Evolutionary conservation across 208 protist species (phyloP), one percentile per base, ranked within the genome.

Genomic region (Hexamita inflata): DNA sequence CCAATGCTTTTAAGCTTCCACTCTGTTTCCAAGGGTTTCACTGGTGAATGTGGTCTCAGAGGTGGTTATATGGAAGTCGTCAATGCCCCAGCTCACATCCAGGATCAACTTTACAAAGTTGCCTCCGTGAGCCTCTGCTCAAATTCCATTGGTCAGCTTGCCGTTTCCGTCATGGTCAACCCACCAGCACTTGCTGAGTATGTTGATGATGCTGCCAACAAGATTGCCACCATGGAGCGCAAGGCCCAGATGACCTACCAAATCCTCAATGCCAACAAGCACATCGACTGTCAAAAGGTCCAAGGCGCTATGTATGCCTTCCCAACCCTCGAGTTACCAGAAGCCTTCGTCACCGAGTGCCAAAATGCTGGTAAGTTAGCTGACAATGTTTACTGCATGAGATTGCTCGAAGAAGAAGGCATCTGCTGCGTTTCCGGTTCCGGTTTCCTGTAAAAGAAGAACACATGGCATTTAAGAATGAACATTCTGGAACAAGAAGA

Each of bases 241-340:
- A 60, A 79, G 30, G 86, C 92, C 29, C 81, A 90, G 0, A 45
- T 29, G 32, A 34, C 77, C n/a, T 4, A 4, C 49, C 0, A 53
- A 15, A 59, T 58, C 1, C 32, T 80, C 28, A 79, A 82, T 58
- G 15, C 15, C 0, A 40, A 75, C 38, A 58, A 75, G 42, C 58
- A 66, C 9, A 57, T 82, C 9, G 59, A 19, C 4, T 84, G 82
- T 58, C 38, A 81, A 19, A 1, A 19, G 4, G 42, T 81, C 24
- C 1, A 80, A 77, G 93, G 93, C 38, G 92, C 96, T 29, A 95
- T 99, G 92, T 99, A 99, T 83, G 88, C 91, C 7, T 99, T 98
- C 87, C 94, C 96, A 39, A 75, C 57, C 11, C 88, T 98, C 59
- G 67, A 40, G 39, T 76, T 97, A 13, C 92, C 94, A 29, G 39